Evolutionary conservation across 2,329 filamentous ascomycete genomes (phyloP).

Genomic region (Trichoderma sp.): DNA sequence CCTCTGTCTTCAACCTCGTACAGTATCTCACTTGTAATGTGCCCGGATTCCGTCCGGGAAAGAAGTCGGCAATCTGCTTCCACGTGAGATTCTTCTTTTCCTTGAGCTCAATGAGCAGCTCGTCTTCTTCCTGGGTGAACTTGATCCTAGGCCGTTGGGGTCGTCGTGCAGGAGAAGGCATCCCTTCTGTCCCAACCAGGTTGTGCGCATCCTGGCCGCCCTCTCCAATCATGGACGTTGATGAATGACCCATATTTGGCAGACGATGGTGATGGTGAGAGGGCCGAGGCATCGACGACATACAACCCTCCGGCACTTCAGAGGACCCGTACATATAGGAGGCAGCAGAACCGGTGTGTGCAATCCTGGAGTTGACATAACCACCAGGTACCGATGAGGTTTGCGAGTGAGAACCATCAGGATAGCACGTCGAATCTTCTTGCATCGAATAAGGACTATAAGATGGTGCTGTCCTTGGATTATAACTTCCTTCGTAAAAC

Average conservation of each 20-base stretch:
- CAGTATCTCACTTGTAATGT: conserved; percentile 94
- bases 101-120: conserved; percentile 84
- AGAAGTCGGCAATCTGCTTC: conserved; percentile 98
- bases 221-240: conserved; percentile 66
- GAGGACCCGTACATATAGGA: conserved; percentile 55
- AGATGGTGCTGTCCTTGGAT: conserved; percentile 1
- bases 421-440: neutral
- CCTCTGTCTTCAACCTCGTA: conserved; percentile 92
- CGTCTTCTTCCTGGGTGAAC: conserved; percentile 90
- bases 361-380: conserved; percentile 55
- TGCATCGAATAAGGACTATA: conserved; percentile 4
- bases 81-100: conserved; percentile 93
- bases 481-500: neutral
- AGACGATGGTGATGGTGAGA: conserved; percentile 82
- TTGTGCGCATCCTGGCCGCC: conserved; percentile 68
- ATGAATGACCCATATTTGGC: conserved; percentile 70
- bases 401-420: neutral
- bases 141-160: conserved; percentile 89
- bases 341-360: conserved; percentile 35
- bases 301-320: conserved; percentile 39
- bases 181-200: conserved; percentile 82
- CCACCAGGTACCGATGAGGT: conserved; percentile 48
- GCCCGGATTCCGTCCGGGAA: conserved; percentile 85
- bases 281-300: conserved; percentile 47
- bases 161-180: conserved; percentile 79